Evolutionary conservation across 345 rosid genomes (phyloP).

Genomic region (Moricandia moricandioides): DNA sequence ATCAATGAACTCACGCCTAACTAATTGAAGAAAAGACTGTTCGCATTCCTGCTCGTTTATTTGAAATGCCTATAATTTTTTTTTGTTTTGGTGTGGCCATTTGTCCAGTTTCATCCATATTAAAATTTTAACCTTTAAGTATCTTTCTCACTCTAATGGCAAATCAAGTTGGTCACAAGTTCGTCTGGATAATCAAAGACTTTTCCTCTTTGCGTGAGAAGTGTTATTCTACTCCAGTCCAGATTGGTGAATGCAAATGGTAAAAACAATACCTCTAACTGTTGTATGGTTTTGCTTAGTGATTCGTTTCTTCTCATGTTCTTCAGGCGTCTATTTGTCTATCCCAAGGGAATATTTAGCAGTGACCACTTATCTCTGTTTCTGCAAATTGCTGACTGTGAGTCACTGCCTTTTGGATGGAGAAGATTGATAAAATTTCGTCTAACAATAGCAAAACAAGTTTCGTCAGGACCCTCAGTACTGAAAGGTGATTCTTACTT

Average conservation of each 20-base stretch:
- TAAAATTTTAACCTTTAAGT: background rate
- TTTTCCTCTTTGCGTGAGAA: background rate
- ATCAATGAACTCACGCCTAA: background rate
- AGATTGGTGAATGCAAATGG: slow-evolving; percentile 1
- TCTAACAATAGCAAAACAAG: slow-evolving; percentile 59
- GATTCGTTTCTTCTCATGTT: background rate
- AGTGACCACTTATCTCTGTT: slow-evolving; percentile 65
- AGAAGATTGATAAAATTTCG: slow-evolving; percentile 60
- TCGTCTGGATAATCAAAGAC: background rate
- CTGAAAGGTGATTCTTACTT: background rate
- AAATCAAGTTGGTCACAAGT: background rate
- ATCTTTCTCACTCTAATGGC: background rate
- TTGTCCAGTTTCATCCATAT: background rate
- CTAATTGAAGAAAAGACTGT: background rate
- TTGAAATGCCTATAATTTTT: background rate
- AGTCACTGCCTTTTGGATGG: slow-evolving; percentile 71
- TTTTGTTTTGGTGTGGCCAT: background rate
- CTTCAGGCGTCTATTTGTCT: slow-evolving; percentile 58
- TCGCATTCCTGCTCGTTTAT: background rate
- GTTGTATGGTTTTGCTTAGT: background rate
- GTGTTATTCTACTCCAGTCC: background rate
- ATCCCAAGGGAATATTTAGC: slow-evolving; percentile 59
- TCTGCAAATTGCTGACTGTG: slow-evolving; percentile 63
- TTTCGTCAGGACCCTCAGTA: background rate
- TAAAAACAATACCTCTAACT: background rate